phyloP scores from a whole-genome alignment of 73 alveolate species.

The Paramecium sonneborni region DNA sequence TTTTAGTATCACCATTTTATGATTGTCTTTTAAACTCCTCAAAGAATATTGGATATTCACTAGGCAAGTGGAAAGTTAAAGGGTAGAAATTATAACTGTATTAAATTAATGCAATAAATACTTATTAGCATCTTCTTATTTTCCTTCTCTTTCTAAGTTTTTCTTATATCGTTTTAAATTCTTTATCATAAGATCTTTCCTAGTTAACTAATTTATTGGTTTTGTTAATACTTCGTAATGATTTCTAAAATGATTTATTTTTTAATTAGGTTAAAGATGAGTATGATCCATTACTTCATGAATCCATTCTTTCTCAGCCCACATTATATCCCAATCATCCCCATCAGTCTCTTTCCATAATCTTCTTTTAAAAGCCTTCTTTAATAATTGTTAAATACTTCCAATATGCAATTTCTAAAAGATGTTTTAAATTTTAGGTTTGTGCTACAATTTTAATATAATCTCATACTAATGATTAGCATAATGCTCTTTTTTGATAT shows the following conservation, averaged over 20 bases:
- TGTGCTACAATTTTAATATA: conserved; percentile 61
- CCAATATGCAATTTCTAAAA: conserved; percentile 95
- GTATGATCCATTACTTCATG: conserved; percentile 95
- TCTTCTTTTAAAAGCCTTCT: conserved; percentile 84
- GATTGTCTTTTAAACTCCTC: conserved; percentile 98
- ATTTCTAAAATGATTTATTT: conserved; percentile 97
- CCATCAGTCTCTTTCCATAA: conserved; percentile 95
- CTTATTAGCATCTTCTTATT: conserved; percentile 90
- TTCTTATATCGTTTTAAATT: conserved; percentile 95
- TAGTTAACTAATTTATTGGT: conserved; percentile 70
- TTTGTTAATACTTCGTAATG: conserved; percentile 83
- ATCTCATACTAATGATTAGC: conserved; percentile 77
- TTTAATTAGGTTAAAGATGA: conserved; percentile 91
- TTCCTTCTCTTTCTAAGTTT: conserved; percentile 95
- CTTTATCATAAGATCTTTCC: conserved; percentile 98
- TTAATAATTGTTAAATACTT: conserved; percentile 43
- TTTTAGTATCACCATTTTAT: conserved; percentile 73
- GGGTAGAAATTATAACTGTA: conserved; percentile 92
- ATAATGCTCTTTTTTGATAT: conserved; percentile 93
- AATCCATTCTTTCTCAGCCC: conserved; percentile 99
- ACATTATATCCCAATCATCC: conserved; percentile 97
- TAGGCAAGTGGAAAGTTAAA: conserved; percentile 96
- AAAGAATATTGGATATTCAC: conserved; percentile 98
- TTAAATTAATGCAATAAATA: conserved; percentile 44
- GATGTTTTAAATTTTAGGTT: conserved; percentile 94